Evolutionary conservation across 106 monocot genomes (phyloP).

Genomic region (Narthecium ossifragum): DNA sequence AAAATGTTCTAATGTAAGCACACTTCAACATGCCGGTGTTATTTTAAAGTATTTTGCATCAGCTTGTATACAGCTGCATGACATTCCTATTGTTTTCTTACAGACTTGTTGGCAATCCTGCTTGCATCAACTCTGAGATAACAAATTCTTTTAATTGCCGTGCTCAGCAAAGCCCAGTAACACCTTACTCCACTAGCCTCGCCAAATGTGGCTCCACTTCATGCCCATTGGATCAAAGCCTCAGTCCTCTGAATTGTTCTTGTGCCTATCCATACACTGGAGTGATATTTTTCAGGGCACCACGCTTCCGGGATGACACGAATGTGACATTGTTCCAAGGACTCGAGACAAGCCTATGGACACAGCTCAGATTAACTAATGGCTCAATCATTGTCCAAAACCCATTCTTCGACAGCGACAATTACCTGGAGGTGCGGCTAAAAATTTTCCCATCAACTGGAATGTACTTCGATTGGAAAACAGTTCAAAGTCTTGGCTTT

Average conservation of each 20-base stretch:
- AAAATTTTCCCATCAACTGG: conserved; percentile 46
- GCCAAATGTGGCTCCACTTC: conserved; percentile 19
- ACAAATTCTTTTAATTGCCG: conserved; percentile 29
- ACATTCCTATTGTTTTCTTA: not conserved
- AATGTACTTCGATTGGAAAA: conserved; percentile 36
- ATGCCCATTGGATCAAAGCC: conserved; percentile 35
- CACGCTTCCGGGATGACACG: conserved; percentile 37
- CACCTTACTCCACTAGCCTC: conserved; percentile 48
- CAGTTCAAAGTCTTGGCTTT: conserved; percentile 45
- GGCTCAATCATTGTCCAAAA: conserved; percentile 17
- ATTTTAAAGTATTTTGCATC: too few species aligned
- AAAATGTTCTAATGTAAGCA: conserved; percentile 24
- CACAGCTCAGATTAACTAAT: conserved; percentile 14
- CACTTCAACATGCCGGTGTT: too few species aligned
- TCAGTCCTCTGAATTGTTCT: conserved; percentile 41
- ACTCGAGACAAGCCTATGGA: conserved; percentile 41
- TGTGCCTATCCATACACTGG: conserved; percentile 68
- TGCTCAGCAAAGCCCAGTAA: conserved; percentile 1
- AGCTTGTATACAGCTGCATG: too few species aligned
- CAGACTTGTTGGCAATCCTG: conserved; percentile 64
- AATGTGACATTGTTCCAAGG: conserved; percentile 30
- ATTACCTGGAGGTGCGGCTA: conserved; percentile 44
- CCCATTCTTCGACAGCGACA: conserved; percentile 26
- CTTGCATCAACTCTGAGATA: conserved; percentile 16
- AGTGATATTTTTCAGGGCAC: conserved; percentile 49